Evolutionary conservation across 768 basidiomycete species (phyloP), one percentile per base, ranked within the genome.

Genomic region (Kwoniella botswanensis): DNA sequence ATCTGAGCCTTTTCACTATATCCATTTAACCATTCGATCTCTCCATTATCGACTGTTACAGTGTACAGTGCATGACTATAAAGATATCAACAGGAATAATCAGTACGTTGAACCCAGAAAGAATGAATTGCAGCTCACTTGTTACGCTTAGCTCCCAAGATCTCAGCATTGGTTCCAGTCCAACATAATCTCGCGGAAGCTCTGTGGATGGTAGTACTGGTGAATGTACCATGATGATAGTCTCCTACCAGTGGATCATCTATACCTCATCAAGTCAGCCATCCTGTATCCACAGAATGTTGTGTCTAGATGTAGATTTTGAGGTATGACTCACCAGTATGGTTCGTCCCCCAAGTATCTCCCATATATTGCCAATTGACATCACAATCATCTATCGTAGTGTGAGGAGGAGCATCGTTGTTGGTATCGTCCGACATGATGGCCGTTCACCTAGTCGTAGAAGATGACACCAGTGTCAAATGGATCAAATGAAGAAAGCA

Each of bases 101-200:
- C 6, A 50, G 46, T 50, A 7, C 35, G n/a, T n/a, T n/a, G n/a
- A n/a, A n/a, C n/a, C n/a, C n/a, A n/a, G n/a, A n/a, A n/a, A n/a
- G n/a, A n/a, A n/a, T n/a, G n/a, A n/a, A n/a, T n/a, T n/a, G n/a
- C 46, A 21, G 63, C 71, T 59, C 71, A 71, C 71, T 71, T 71
- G 1, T 22, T 50, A 26, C 71, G 58, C 46, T 71, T 71, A 1
- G 59, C 53, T 17, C 71, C 71, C 18, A 46, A 63, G 50, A 71
- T 35, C 5, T 66, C 54, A n/a, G 62, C 56, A 35, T 71, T 66
- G 21, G 42, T 57, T 5, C 71, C 71, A 5, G 60, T 67, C 71
- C 71, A 71, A 21, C 65, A 71, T 41, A 67, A 41, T 15, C 66
- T 66, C 1, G 66, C 66, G 21, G 15, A 71, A 22, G 63, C 71